phyloP scores from a whole-genome alignment of 306 rosid genomes.

The Comarum palustre region DNA sequence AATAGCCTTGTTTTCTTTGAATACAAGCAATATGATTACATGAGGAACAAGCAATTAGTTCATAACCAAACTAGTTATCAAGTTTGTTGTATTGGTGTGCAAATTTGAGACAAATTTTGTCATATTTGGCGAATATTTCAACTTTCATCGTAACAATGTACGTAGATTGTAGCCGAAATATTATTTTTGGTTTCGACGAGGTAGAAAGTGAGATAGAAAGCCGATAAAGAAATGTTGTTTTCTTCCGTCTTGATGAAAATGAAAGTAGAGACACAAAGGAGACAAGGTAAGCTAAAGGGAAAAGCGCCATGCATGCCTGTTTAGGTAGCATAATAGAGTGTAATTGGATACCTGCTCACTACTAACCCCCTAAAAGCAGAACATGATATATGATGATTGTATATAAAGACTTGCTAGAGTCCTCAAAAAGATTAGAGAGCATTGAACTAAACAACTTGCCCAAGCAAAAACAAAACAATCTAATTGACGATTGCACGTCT shows the following conservation, averaged over 20 bases:
- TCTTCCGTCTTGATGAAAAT: not conserved
- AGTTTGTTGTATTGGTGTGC: not conserved
- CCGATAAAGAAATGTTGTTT: not conserved
- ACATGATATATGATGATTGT: not conserved
- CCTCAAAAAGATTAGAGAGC: not conserved
- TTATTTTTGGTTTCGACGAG: not conserved
- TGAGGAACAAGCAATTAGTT: not conserved
- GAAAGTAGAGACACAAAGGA: not conserved
- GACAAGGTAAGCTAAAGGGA: not conserved
- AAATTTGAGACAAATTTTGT: not conserved
- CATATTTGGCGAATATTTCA: no score
- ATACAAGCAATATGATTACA: not conserved
- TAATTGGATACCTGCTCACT: conserved; percentile 1
- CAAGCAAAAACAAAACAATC: not conserved
- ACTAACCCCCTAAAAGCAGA: not conserved
- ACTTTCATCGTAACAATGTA: no score
- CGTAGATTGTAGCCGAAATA: no score
- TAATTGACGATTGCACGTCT: not conserved
- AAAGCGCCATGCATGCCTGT: not conserved
- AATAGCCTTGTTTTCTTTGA: not conserved
- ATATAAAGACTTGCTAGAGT: not conserved
- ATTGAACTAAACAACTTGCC: not conserved
- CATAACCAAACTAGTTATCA: not conserved
- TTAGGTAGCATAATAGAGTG: not conserved
- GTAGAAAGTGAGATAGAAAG: not conserved